Evolutionary conservation across 225 moss, liverwort and hornwort genomes (phyloP).

Genomic region (Pseudoscleropodium purum): DNA sequence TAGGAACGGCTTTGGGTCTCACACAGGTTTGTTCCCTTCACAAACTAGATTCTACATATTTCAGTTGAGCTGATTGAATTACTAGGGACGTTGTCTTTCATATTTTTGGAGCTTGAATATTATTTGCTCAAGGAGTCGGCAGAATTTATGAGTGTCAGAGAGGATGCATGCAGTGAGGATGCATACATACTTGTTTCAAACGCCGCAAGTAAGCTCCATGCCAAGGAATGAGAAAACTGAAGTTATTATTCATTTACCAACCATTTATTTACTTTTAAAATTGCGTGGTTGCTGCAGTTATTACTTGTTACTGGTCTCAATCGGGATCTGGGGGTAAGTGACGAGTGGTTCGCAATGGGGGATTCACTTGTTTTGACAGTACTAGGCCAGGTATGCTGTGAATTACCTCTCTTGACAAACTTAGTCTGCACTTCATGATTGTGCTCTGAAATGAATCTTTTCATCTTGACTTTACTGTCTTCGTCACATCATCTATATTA

Average conservation of each 20-base stretch:
- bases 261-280: neutral
- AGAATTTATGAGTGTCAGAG: neutral
- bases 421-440: neutral
- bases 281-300: constrained; percentile 40
- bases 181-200: neutral
- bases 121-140: neutral
- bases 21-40: constrained; percentile 59
- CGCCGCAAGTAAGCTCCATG: neutral
- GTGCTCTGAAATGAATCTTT: neutral
- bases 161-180: neutral
- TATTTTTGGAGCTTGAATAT: neutral
- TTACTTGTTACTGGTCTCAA: constrained; percentile 79
- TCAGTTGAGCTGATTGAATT: neutral
- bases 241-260: neutral
- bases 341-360: constrained; percentile 97
- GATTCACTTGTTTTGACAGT: constrained; percentile 91
- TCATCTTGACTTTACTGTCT: neutral
- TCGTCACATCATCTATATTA: neutral
- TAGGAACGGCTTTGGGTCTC: constrained; percentile 67
- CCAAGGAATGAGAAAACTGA: neutral
- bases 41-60: neutral
- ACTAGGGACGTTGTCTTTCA: neutral
- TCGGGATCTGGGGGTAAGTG: constrained; percentile 68
- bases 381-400: constrained; percentile 63
- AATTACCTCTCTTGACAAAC: neutral